Percentiles rank a stretch among this genome's conserved stretches.
Evolutionary conservation across 805 yeast species (phyloP).

Genomic region (Yarrowia yakushimensis): DNA sequence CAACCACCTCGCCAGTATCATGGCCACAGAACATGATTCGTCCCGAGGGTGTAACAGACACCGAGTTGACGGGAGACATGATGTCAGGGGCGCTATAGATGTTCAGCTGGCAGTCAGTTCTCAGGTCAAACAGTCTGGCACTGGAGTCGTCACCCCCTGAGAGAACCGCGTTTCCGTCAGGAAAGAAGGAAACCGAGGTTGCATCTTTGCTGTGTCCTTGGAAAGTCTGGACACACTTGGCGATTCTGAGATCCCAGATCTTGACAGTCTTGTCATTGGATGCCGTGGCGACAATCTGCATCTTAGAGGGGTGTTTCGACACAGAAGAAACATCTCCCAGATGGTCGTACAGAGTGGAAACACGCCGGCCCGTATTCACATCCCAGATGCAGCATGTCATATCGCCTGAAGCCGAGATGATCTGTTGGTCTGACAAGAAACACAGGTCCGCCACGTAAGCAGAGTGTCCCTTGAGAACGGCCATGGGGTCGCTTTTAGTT

Average conservation of each 20-base stretch:
- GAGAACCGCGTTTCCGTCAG: slow-evolving; percentile 65
- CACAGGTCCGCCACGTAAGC: slow-evolving; percentile 77
- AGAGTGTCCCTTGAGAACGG: slow-evolving; percentile 71
- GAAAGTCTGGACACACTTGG: slow-evolving; percentile 38
- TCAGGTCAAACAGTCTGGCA: slow-evolving; percentile 64
- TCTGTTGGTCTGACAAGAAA: slow-evolving; percentile 53
- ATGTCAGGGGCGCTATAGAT: slow-evolving; percentile 44
- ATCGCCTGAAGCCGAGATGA: slow-evolving; percentile 79
- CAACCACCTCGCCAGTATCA: slow-evolving; percentile 67
- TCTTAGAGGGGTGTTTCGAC: slow-evolving; percentile 59
- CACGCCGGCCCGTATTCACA: slow-evolving; percentile 52
- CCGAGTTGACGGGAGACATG: slow-evolving; percentile 55
- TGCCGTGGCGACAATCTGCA: slow-evolving; percentile 62
- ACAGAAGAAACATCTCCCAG: slow-evolving; percentile 50
- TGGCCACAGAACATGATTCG: slow-evolving; percentile 71
- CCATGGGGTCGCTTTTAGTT: slow-evolving; percentile 41
- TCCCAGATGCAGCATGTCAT: slow-evolving; percentile 81
- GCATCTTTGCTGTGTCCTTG: slow-evolving; percentile 62
- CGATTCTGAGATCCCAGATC: slow-evolving; percentile 73
- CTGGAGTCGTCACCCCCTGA: slow-evolving; percentile 79
- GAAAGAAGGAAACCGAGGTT: slow-evolving; percentile 58
- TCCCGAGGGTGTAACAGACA: slow-evolving; percentile 59
- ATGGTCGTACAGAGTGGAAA: slow-evolving; percentile 40
- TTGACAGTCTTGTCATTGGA: slow-evolving; percentile 67
- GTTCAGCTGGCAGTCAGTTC: slow-evolving; percentile 69